phyloP scores from a whole-genome alignment of 805 yeast genomes.

The Wickerhamiella domercqiae region DNA sequence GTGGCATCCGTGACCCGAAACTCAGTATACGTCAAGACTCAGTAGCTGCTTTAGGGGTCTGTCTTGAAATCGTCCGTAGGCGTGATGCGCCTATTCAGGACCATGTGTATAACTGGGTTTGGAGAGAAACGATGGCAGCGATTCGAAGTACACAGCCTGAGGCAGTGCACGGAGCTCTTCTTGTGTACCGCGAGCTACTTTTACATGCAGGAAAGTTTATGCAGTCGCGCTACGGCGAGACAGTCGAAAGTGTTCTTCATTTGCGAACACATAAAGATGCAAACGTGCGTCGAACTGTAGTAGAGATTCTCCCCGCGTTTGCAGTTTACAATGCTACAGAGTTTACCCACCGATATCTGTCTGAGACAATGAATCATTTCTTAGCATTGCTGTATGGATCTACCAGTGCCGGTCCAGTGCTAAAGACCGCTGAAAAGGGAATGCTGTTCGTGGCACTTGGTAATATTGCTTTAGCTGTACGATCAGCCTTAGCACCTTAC shows the following conservation, averaged over 20 bases:
- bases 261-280: conserved; percentile 66
- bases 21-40: conserved; percentile 65
- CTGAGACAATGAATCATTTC: conserved; percentile 60
- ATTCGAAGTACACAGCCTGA: conserved; percentile 38
- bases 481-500: conserved; percentile 73
- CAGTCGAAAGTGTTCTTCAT: conserved; percentile 56
- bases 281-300: conserved; percentile 70
- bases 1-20: conserved; percentile 69
- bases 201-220: conserved; percentile 58
- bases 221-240: conserved; percentile 54
- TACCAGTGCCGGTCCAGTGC: conserved; percentile 29
- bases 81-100: conserved; percentile 58
- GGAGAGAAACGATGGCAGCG: conserved; percentile 51
- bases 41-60: conserved; percentile 61
- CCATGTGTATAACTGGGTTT: conserved; percentile 59
- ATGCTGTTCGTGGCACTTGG: conserved; percentile 73
- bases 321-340: conserved; percentile 62
- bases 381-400: conserved; percentile 61
- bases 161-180: conserved; percentile 70
- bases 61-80: conserved; percentile 63
- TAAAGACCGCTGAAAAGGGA: conserved; percentile 55
- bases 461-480: conserved; percentile 59
- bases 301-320: conserved; percentile 64
- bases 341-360: conserved; percentile 70
- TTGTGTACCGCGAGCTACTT: conserved; percentile 69